Conservation (phyloP, 495 filamentous ascomycete species). For the Echria macrotheca region DNA sequence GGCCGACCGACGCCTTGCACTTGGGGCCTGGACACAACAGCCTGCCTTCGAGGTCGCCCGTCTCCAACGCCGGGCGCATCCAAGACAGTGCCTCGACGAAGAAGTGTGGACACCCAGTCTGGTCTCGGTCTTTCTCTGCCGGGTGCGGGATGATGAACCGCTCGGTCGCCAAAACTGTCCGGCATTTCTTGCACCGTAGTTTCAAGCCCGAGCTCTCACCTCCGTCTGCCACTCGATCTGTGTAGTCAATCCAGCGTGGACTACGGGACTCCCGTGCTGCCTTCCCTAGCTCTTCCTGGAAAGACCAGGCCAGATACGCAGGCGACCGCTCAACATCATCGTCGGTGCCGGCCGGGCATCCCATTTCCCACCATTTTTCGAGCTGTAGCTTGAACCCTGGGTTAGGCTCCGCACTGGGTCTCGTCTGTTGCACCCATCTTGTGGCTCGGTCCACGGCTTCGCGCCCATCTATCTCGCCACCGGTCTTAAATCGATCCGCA, state of each 20-base stretch:
- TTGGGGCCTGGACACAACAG: constrained; percentile 73
- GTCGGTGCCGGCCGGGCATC: constrained; percentile 56
- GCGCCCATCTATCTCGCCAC: too few relatives aligned
- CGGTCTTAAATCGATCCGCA: constrained; percentile 42
- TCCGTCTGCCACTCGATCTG: constrained; percentile 58
- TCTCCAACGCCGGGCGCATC: constrained; percentile 80
- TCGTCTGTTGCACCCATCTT: constrained; percentile 53
- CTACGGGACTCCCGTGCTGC: constrained; percentile 57
- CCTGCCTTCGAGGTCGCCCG: constrained; percentile 72
- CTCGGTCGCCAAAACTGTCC: constrained; percentile 42
- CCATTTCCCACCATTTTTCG: constrained; percentile 78
- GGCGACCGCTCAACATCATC: constrained; percentile 56
- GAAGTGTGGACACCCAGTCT: constrained; percentile 64
- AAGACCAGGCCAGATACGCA: constrained; percentile 84
- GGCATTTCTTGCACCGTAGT: constrained; percentile 62
- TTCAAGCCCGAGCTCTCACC: constrained; percentile 28
- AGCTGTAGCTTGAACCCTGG: constrained; percentile 84
- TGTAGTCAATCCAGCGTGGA: constrained; percentile 73
- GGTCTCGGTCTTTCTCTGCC: constrained; percentile 18
- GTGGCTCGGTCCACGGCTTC: constrained; percentile 35
- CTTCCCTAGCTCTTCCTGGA: constrained; percentile 67
- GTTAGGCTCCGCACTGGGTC: constrained; percentile 79
- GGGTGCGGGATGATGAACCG: constrained; percentile 39
- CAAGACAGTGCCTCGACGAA: constrained; percentile 88
- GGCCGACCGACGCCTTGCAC: constrained; percentile 75